A percentile compares a stretch with the other conserved stretches of the same genome.
Evolutionary conservation across 2,329 filamentous ascomycete genomes (phyloP).

Genomic region (Aspergillus novoparasiticus): DNA sequence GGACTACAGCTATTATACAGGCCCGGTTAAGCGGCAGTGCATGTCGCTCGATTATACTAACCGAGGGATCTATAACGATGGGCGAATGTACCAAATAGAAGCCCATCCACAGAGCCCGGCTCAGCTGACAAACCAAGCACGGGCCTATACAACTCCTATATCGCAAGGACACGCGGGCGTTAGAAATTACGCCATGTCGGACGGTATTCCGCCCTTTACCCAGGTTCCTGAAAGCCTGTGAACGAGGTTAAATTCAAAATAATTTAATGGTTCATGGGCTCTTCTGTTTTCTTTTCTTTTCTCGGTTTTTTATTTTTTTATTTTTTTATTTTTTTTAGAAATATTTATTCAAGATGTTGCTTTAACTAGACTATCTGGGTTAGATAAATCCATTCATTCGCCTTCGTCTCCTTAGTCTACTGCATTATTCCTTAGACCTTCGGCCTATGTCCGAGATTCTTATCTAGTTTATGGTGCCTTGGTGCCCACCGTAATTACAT

Average conservation of each 20-base stretch:
- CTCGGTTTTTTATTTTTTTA: no score
- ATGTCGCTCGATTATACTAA: slow-evolving; percentile 41
- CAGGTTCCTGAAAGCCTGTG: slow-evolving; percentile 23
- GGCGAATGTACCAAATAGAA: slow-evolving; percentile 40
- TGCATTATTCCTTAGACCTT: no score
- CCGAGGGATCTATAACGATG: slow-evolving; percentile 39
- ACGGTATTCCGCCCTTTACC: slow-evolving; percentile 34
- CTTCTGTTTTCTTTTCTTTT: no score
- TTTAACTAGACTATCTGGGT: fast-evolving
- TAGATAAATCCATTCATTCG: no score
- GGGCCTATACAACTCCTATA: slow-evolving; percentile 36
- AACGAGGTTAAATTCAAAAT: no score
- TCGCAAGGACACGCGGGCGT: slow-evolving; percentile 38
- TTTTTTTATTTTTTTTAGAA: no score
- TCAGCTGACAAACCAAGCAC: slow-evolving; percentile 32
- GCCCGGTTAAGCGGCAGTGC: slow-evolving; percentile 41
- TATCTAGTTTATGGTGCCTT: no score
- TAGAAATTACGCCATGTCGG: slow-evolving; percentile 39
- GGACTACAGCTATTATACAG: slow-evolving; percentile 39
- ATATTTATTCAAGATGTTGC: no score
- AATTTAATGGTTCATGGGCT: no score
- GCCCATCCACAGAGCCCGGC: slow-evolving; percentile 36
- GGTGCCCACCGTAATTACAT: no score
- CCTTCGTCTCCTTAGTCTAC: no score
- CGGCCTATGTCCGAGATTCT: no score